These are phyloP conservation scores for Neurospora pannonica DNA, from an alignment of 495 filamentous ascomycete species.

Conservation along the genomic window DNA sequence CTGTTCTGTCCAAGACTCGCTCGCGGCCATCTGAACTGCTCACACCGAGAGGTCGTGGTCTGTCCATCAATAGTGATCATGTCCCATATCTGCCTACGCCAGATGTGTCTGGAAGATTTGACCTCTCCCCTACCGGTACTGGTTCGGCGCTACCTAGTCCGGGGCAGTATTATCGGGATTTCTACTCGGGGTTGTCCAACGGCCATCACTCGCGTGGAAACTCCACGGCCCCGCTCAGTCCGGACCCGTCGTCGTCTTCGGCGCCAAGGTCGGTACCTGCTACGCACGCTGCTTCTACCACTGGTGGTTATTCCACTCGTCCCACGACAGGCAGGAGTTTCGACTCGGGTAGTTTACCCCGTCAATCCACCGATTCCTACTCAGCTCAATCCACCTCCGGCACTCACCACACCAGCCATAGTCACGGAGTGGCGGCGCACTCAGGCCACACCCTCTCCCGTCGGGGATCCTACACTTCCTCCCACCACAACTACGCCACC, in stretches of 20 bases:
- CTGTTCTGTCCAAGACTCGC: constrained; percentile 27
- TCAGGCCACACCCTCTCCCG: constrained; percentile 23
- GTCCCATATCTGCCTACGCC: constrained; percentile 52
- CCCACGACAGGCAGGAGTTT: constrained; percentile 44
- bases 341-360: constrained; percentile 33
- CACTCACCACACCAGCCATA: background rate
- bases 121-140: constrained; percentile 38
- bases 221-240: constrained; percentile 33
- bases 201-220: constrained; percentile 23
- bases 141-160: constrained; percentile 29
- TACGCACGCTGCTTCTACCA: background rate
- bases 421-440: background rate
- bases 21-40: constrained; percentile 29
- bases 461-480: background rate
- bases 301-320: constrained; percentile 23
- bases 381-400: constrained; percentile 16
- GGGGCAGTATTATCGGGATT: constrained; percentile 40
- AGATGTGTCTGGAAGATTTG: constrained; percentile 48
- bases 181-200: constrained; percentile 30
- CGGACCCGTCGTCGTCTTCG: constrained; percentile 27
- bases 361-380: constrained; percentile 35
- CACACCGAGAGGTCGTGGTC: constrained; percentile 37
- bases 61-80: constrained; percentile 54
- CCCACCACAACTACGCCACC: background rate
- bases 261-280: constrained; percentile 9